Evolutionary conservation across 2,329 filamentous ascomycete genomes (phyloP), one percentile per base, ranked within the genome.

Genomic region (Neospermospora avenae): DNA sequence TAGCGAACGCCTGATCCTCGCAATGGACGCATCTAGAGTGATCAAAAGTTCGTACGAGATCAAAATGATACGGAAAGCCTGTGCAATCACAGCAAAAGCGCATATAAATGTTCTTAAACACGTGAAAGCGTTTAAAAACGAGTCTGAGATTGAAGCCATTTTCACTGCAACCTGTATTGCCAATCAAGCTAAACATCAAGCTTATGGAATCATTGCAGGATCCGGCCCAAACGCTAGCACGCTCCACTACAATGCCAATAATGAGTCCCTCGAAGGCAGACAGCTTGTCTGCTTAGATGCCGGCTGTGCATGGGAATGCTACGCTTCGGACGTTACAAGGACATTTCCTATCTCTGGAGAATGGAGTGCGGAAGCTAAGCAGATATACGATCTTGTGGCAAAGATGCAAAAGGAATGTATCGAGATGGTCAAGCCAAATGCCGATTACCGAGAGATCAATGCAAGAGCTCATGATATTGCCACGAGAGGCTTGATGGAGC

Each of bases 201-300:
- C 93, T 0, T 99, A 99, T 72, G 84, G 87, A 49, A 84, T 92
- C n/a, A 97, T 99, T 67, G 91, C 90, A 48, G 93, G 90, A 1
- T 85, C 89, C 1, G 93, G 93, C 0, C 72, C 80, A n/a, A 95
- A 95, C 70, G 92, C 89, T 5, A 86, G 89, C 14, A 93, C 90
- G 0, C 78, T 98, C 42, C 95, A 99, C 75, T 99, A 99, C 74
- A 82, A 84, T 45, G 84, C 82, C 56, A 98, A 99, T 72, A 81
- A 96, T 69, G 82, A 89, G 68, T 76, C 85, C 1, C 82, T 98
- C 18, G 76, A 77, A 2, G 85, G 87, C 25, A 83, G 87, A 59
- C 85, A 93, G 70, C 81, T 93, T 31, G 77, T 98, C 34, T 86
- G 96, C 20, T 79, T 99, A 4, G 93, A 99, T 72, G 93, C 93